These are phyloP conservation scores for Coffea humblotiana DNA, from an alignment of 305 asterid species.

Conservation along the genomic window DNA sequence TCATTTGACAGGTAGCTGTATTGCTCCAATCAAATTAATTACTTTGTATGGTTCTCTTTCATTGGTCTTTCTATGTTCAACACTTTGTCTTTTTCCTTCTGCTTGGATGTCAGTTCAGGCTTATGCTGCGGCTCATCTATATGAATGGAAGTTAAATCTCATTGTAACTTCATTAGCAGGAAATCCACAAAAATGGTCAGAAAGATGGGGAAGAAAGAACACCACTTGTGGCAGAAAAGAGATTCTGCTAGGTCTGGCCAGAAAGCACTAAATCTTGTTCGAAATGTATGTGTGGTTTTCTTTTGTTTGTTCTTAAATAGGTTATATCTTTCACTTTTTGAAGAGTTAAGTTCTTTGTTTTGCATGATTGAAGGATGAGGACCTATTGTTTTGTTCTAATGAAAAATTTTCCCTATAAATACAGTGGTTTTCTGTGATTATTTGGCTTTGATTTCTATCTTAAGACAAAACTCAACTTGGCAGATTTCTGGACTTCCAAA, in stretches of 20 bases:
- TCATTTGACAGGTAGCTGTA: slow-evolving; percentile 10
- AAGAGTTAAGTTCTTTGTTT: neutral
- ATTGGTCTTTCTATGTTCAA: neutral
- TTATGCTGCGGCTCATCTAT: neutral
- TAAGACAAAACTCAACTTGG: slow-evolving; percentile 10
- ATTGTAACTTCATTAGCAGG: slow-evolving; percentile 12
- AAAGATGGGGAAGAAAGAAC: slow-evolving; percentile 61
- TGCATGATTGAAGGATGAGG: neutral
- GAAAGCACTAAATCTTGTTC: slow-evolving; percentile 71
- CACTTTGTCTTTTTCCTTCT: neutral
- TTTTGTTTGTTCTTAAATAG: neutral
- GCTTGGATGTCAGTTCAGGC: neutral
- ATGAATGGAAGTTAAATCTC: neutral
- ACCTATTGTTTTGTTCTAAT: neutral
- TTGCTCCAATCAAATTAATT: neutral
- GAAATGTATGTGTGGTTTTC: slow-evolving; percentile 36
- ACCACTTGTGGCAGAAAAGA: slow-evolving; percentile 83
- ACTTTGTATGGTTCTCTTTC: neutral
- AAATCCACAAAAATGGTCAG: slow-evolving; percentile 38
- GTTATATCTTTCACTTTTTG: neutral
- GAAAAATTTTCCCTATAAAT: neutral
- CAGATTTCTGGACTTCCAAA: slow-evolving; percentile 79
- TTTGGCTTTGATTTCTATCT: neutral
- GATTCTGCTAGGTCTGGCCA: slow-evolving; percentile 82
- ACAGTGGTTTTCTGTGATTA: neutral